Percentiles rank a stretch among this genome's conserved stretches.
Conservation (phyloP, 2,329 filamentous ascomycete genomes). For the Karstenula rhodostoma region DNA sequence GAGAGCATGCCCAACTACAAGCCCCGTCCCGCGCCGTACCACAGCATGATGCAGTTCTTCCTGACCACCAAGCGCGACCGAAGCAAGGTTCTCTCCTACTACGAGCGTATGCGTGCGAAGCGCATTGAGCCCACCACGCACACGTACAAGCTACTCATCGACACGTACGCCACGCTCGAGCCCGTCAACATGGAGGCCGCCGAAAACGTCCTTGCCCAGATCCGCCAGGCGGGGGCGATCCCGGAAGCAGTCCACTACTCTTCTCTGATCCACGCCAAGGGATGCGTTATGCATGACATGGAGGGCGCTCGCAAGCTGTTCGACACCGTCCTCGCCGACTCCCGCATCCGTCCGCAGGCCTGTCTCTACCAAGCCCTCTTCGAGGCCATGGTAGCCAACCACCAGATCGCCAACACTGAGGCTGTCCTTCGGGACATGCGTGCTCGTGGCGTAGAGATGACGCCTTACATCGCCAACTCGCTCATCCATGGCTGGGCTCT, state of each 20-base stretch:
- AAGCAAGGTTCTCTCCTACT: slow-evolving; percentile 91
- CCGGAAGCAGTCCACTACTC: slow-evolving; percentile 96
- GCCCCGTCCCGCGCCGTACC: slow-evolving; percentile 94
- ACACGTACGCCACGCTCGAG: slow-evolving; percentile 92
- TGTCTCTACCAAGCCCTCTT: slow-evolving; percentile 97
- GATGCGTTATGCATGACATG: slow-evolving; percentile 93
- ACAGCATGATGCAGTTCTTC: slow-evolving; percentile 99
- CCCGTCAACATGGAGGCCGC: slow-evolving; percentile 89
- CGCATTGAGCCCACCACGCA: slow-evolving; percentile 91
- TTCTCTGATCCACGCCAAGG: slow-evolving; percentile 92
- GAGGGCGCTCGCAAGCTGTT: slow-evolving; percentile 82
- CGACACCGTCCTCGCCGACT: slow-evolving; percentile 76
- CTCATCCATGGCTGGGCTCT: slow-evolving; percentile 96
- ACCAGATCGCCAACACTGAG: slow-evolving; percentile 76
- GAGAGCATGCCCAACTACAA: slow-evolving; percentile 99
- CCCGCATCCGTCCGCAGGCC: slow-evolving; percentile 74
- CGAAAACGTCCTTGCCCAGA: slow-evolving; percentile 80
- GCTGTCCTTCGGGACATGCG: slow-evolving; percentile 79
- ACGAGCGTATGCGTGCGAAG: slow-evolving; percentile 89
- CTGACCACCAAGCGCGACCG: slow-evolving; percentile 96
- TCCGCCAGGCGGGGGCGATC: slow-evolving; percentile 75
- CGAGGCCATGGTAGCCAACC: slow-evolving; percentile 95
- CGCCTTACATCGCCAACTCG: slow-evolving; percentile 97
- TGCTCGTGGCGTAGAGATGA: slow-evolving; percentile 78
- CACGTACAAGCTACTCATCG: slow-evolving; percentile 96